Conservation (phyloP, 768 basidiomycete species). For the Pisolithus marmoratus region DNA sequence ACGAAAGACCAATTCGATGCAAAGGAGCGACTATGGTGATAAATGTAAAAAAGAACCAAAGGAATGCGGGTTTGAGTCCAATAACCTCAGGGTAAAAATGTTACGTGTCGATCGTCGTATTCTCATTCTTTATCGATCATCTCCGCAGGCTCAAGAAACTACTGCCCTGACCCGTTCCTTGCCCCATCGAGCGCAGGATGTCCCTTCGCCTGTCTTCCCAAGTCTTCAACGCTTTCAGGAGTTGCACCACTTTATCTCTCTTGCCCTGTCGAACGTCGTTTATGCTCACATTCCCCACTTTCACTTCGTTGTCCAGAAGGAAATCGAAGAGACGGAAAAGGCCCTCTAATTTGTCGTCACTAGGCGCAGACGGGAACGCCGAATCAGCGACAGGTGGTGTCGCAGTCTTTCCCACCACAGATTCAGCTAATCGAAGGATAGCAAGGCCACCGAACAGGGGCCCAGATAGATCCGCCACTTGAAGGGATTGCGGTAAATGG, state of each 20-base stretch:
- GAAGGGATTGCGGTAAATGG: slow-evolving; percentile 61
- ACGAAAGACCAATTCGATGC: slow-evolving; percentile 2
- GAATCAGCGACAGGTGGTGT: slow-evolving; percentile 73
- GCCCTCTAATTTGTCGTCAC: slow-evolving; percentile 81
- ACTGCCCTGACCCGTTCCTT: slow-evolving; percentile 20
- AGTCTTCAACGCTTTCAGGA: slow-evolving; percentile 66
- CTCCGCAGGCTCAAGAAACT: slow-evolving; percentile 8
- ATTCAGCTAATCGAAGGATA: slow-evolving; percentile 81
- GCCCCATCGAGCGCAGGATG: slow-evolving; percentile 49
- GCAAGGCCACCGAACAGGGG: slow-evolving; percentile 64
- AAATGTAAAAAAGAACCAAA: slow-evolving; percentile 13
- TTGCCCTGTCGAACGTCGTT: slow-evolving; percentile 87
- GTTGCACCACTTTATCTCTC: slow-evolving; percentile 72
- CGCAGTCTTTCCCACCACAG: slow-evolving; percentile 59
- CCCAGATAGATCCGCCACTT: slow-evolving; percentile 41
- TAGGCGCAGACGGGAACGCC: slow-evolving; percentile 61
- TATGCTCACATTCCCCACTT: slow-evolving; percentile 88
- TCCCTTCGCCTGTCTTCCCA: slow-evolving; percentile 77
- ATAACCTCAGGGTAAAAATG: slow-evolving; percentile 3
- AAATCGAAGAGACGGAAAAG: slow-evolving; percentile 90
- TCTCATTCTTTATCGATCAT: neutral
- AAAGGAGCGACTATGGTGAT: too few species aligned
- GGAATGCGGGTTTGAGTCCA: slow-evolving; percentile 5
- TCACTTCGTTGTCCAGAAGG: slow-evolving; percentile 85
- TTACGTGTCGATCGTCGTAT: neutral